These are phyloP conservation scores for Hypericum perforatum DNA, from an alignment of 345 rosid species.

Conservation along the genomic window DNA sequence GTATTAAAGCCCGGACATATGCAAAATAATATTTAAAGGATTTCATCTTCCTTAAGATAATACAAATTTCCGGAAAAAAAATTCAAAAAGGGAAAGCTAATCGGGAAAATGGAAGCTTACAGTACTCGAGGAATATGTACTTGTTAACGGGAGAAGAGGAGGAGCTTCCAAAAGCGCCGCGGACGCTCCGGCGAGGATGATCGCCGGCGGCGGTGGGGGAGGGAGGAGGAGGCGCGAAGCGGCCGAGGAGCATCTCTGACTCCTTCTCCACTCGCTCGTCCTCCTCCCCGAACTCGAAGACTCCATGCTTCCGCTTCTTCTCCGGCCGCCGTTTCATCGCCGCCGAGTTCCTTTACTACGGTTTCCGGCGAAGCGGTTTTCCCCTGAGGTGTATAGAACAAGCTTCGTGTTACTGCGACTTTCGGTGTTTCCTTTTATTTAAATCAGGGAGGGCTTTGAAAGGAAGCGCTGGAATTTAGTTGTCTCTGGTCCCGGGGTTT, in stretches of 20 bases:
- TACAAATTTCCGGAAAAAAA: background rate
- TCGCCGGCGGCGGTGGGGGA: too few relatives aligned
- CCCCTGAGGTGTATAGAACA: too few relatives aligned
- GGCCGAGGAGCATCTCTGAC: background rate
- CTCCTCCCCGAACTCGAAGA: slow-evolving; percentile 1
- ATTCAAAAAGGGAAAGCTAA: background rate
- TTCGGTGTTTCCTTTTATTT: too few relatives aligned
- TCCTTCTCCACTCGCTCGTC: background rate
- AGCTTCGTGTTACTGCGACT: too few relatives aligned
- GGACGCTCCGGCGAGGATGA: background rate
- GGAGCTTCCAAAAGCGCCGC: background rate
- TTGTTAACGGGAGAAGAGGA: background rate
- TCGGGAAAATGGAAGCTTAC: background rate
- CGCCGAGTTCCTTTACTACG: too few relatives aligned
- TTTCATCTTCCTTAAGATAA: background rate
- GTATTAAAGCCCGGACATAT: too few relatives aligned
- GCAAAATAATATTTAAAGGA: too few relatives aligned
- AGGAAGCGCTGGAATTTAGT: too few relatives aligned
- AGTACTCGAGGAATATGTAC: background rate
- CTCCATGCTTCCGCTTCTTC: background rate
- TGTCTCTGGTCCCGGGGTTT: too few relatives aligned
- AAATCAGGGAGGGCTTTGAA: too few relatives aligned
- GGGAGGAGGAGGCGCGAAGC: background rate
- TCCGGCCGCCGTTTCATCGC: too few relatives aligned
- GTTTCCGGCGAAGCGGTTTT: too few relatives aligned